Evolutionary conservation across 495 filamentous ascomycete species (phyloP).

Genomic region (Aspergillus cavernicola): DNA sequence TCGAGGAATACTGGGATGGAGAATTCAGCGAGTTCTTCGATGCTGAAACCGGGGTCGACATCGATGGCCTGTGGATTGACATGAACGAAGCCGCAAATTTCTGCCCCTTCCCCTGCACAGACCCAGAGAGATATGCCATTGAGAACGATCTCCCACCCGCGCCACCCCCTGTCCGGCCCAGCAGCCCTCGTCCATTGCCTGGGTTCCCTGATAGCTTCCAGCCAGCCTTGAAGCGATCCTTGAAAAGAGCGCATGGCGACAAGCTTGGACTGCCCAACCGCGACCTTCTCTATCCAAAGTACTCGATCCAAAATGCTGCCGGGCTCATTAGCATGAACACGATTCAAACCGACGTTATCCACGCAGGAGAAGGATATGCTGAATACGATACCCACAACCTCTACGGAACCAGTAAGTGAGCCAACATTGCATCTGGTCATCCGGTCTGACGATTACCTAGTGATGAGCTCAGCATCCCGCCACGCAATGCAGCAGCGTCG

Average conservation of each 20-base stretch:
- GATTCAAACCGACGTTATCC: conserved; percentile 68
- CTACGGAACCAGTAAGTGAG: conserved; percentile 63
- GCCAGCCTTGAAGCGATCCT: conserved; percentile 33
- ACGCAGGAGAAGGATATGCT: conserved; percentile 59
- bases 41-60: conserved; percentile 62
- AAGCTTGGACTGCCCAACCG: conserved; percentile 57
- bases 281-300: conserved; percentile 68
- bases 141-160: conserved; percentile 60
- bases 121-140: conserved; percentile 52
- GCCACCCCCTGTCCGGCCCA: conserved; percentile 59
- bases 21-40: conserved; percentile 71
- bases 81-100: conserved; percentile 78
- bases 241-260: conserved; percentile 8
- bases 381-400: conserved; percentile 87
- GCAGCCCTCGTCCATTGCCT: conserved; percentile 57
- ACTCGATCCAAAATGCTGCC: conserved; percentile 69
- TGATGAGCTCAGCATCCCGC: conserved; percentile 72
- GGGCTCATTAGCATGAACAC: conserved; percentile 70
- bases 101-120: conserved; percentile 68
- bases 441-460: conserved; percentile 21
- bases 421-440: background rate
- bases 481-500: conserved; percentile 67
- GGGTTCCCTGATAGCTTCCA: conserved; percentile 73
- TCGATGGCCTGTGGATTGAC: conserved; percentile 86
- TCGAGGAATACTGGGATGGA: conserved; percentile 67